Base-by-base conservation (phyloP, 192 early-diverging fungal species). In the Paraglomus brasilianum region DNA sequence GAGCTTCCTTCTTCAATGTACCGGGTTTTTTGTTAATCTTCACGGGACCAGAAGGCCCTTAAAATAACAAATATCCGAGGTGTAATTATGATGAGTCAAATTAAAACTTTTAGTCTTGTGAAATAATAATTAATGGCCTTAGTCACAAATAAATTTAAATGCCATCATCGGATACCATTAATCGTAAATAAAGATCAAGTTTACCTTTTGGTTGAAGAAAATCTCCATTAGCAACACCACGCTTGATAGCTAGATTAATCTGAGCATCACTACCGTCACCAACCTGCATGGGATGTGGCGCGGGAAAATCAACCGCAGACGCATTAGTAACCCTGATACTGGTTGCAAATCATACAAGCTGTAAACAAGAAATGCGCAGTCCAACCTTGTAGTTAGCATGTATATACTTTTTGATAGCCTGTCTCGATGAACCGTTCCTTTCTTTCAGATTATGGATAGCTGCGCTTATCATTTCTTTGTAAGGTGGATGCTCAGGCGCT, bases 331-430 rank as follows among this genome's bases (percentile, higher is more conserved):
- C 3, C 30, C 30, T 30, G 30, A 30, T 30, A 30, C 30, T 30
- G n/a, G n/a, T 30, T 30, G 30, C 30, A 3, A 1, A 30, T 30
- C 30, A 30, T 30, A 30, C 30, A 3, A 30, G 30, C 30, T 30
- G 30, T 30, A 30, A 30, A 30, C 30, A 30, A 30, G 30, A 30
- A 30, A 30, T 30, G 30, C 1, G 3, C 30, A 30, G 30, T 30
- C 30, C 30, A 15, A 92, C 83, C 74, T 85, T 80, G 80, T 80
- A 88, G 85, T 91, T 92, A 60, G 85, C 82, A 72, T 79, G 66
- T 66, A 92, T 87, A 75, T 90, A 92, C 74, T 92, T 92, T 72
- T 91, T 92, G 74, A 92, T 87, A 52, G 86, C 85, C 63, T 83
- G 87, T 60, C 91, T 87, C 51, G 85, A 85, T 46, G 85, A 86